These are phyloP conservation scores for Strobilomyces confusus DNA, from an alignment of 768 basidiomycete species.

Conservation along the genomic window DNA sequence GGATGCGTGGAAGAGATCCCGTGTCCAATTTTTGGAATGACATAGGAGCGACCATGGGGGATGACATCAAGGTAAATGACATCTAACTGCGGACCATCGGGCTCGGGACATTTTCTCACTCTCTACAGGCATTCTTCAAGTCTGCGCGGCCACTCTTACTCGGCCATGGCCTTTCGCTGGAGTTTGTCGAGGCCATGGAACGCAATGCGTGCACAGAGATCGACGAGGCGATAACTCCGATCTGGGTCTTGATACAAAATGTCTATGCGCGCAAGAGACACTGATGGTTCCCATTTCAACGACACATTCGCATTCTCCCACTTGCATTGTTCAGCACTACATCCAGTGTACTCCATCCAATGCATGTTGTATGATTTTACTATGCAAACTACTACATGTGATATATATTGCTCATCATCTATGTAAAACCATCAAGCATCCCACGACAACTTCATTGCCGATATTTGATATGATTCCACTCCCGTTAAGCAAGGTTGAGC, in stretches of 20 bases:
- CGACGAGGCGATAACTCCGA: conserved; percentile 39
- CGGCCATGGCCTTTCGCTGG: conserved; percentile 53
- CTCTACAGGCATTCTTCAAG: conserved; percentile 54
- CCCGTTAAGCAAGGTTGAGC: neutral
- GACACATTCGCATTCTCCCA: conserved; percentile 1
- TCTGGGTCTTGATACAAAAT: conserved; percentile 55
- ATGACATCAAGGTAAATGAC: conserved; percentile 52
- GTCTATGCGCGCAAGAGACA: conserved; percentile 48
- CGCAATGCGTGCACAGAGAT: conserved; percentile 50
- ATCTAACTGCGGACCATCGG: neutral
- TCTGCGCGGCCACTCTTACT: conserved; percentile 67
- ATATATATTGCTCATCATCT: conserved; percentile 2
- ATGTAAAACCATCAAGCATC: conserved; percentile 1
- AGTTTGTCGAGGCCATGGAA: conserved; percentile 52
- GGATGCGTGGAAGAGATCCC: conserved; percentile 28
- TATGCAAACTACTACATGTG: conserved; percentile 8
- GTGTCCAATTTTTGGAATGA: conserved; percentile 35
- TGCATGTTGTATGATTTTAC: conserved; percentile 18
- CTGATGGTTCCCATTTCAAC: conserved; percentile 8
- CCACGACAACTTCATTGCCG: neutral
- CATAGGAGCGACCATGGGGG: conserved; percentile 45
- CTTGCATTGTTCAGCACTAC: conserved; percentile 13
- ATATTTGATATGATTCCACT: neutral
- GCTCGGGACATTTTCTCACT: neutral
- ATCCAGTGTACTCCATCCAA: conserved; percentile 20